A percentile compares a stretch with the other conserved stretches of the same genome.
Evolutionary conservation across 306 rosid species (phyloP).

Genomic region (Vigna angularis): DNA sequence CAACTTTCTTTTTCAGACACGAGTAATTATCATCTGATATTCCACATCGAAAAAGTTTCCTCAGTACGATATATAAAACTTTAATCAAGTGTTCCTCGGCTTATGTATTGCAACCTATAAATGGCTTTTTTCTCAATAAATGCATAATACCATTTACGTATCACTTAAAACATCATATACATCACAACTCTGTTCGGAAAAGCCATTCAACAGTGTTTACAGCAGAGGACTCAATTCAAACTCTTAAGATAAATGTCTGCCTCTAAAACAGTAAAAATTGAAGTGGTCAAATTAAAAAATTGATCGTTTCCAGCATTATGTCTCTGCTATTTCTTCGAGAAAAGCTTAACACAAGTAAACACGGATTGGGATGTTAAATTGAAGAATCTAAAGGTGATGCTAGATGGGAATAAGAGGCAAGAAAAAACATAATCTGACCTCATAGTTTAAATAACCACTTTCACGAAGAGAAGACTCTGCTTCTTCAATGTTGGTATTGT

Average conservation of each 20-base stretch:
- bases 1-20: neutral
- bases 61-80: neutral
- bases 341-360: neutral
- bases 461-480: conserved; percentile 93
- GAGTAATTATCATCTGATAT: neutral
- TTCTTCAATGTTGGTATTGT: conserved; percentile 89
- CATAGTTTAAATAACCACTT: conserved; percentile 91
- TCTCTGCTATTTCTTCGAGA: neutral
- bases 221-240: no score
- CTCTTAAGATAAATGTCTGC: neutral
- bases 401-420: conserved; percentile 15
- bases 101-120: neutral
- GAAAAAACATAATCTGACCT: conserved; percentile 58
- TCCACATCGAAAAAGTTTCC: neutral
- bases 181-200: neutral
- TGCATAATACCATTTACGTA: neutral
- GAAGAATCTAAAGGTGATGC: neutral
- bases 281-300: neutral
- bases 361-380: neutral
- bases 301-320: neutral
- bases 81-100: neutral
- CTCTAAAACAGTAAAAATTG: neutral
- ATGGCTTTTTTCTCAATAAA: neutral
- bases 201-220: neutral
- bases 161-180: neutral